These are phyloP conservation scores for Quercus dentata DNA, from an alignment of 306 rosid species.

Conservation along the genomic window DNA sequence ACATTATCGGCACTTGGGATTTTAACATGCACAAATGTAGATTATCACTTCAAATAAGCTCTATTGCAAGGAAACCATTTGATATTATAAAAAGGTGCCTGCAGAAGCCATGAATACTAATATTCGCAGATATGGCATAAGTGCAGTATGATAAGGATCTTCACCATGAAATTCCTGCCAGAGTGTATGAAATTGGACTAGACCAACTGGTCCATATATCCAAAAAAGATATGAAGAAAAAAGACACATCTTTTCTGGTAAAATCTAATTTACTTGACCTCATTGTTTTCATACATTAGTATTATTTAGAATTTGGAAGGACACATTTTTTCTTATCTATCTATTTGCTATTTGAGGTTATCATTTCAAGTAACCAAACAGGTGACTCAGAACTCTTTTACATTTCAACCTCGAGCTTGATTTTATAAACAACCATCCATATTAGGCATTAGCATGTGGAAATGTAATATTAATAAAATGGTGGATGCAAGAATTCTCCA, in stretches of 20 bases:
- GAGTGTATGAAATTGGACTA: background rate
- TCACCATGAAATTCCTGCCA: background rate
- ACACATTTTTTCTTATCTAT: background rate
- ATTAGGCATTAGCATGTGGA: background rate
- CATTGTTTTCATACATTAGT: background rate
- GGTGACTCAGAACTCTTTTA: background rate
- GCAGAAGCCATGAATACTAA: background rate
- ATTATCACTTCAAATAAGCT: background rate
- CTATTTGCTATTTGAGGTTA: background rate
- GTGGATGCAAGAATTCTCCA: background rate
- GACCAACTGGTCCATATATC: background rate
- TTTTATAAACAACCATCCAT: background rate
- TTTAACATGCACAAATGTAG: constrained; percentile 35
- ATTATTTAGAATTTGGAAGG: background rate
- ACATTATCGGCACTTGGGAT: constrained; percentile 49
- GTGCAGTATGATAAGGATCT: background rate
- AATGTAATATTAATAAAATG: background rate
- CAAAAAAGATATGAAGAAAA: background rate
- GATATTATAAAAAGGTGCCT: background rate
- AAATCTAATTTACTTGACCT: background rate
- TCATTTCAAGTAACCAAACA: background rate
- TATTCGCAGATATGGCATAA: background rate
- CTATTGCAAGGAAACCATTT: background rate
- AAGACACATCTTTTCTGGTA: background rate
- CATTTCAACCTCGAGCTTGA: background rate